Evolutionary conservation across 805 yeast species (phyloP).

Genomic region (Saccharomycopsis schoenii): DNA sequence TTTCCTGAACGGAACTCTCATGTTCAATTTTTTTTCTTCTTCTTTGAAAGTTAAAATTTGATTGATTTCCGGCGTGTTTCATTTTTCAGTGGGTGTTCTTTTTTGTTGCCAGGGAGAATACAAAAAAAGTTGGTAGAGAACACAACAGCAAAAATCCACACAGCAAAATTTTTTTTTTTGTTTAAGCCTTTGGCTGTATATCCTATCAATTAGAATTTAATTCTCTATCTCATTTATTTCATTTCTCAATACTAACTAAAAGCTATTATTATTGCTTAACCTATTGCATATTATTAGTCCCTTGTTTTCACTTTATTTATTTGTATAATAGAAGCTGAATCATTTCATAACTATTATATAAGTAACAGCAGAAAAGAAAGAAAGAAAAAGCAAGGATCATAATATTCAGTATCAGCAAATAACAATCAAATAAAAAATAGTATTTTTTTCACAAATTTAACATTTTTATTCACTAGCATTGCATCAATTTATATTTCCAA

Average conservation of each 20-base stretch:
- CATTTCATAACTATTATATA: background rate
- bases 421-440: background rate
- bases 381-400: background rate
- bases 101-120: background rate
- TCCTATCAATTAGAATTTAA: background rate
- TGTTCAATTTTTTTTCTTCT: background rate
- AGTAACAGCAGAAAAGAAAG: background rate
- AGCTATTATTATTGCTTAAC: background rate
- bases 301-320: background rate
- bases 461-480: background rate
- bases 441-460: no score
- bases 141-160: slow-evolving; percentile 1
- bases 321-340: background rate
- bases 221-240: background rate
- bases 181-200: background rate
- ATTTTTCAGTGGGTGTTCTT: background rate
- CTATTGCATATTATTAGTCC: background rate
- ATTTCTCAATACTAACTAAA: background rate
- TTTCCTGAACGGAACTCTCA: background rate
- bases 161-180: background rate
- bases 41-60: background rate
- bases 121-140: background rate
- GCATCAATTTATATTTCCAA: background rate
- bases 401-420: background rate
- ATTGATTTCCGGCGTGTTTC: background rate